phyloP scores from a whole-genome alignment of 352 stramenopile species.

The Globisporangium mamillatum region DNA sequence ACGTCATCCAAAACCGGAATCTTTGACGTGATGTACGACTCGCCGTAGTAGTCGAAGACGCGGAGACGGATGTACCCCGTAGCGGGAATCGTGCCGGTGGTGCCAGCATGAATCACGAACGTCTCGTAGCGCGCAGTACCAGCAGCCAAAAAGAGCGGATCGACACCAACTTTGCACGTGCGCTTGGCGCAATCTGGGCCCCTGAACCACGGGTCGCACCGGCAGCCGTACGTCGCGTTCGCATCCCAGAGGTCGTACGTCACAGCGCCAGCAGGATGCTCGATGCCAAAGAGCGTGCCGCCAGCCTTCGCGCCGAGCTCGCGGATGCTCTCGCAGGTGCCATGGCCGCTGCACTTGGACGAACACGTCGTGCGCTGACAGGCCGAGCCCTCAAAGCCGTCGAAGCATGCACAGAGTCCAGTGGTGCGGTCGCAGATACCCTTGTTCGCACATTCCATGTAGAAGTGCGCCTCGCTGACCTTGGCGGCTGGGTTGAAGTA shows the following conservation, averaged over 20 bases:
- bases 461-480: constrained; percentile 78
- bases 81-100: no score
- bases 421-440: constrained; percentile 86
- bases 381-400: constrained; percentile 85
- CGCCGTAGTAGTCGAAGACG: constrained; percentile 67
- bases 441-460: constrained; percentile 94
- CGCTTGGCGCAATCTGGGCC: constrained; percentile 79
- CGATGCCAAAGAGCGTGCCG: constrained; percentile 38
- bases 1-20: constrained; percentile 39
- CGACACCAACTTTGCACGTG: constrained; percentile 66
- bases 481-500: constrained; percentile 57
- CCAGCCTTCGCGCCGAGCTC: constrained; percentile 51
- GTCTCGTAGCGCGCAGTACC: constrained; percentile 41
- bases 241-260: constrained; percentile 81
- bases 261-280: constrained; percentile 18
- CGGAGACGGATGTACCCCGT: constrained; percentile 27
- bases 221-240: constrained; percentile 81
- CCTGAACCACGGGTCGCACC: constrained; percentile 85
- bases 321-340: constrained; percentile 69
- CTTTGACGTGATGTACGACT: constrained; percentile 56
- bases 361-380: constrained; percentile 79
- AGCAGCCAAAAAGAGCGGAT: constrained; percentile 53
- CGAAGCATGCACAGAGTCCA: constrained; percentile 87
- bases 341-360: constrained; percentile 66
- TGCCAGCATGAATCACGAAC: constrained; percentile 45